Evolutionary conservation across 2,329 filamentous ascomycete species (phyloP), one percentile per base, ranked within the genome.

Genomic region (Fusarium luffae): DNA sequence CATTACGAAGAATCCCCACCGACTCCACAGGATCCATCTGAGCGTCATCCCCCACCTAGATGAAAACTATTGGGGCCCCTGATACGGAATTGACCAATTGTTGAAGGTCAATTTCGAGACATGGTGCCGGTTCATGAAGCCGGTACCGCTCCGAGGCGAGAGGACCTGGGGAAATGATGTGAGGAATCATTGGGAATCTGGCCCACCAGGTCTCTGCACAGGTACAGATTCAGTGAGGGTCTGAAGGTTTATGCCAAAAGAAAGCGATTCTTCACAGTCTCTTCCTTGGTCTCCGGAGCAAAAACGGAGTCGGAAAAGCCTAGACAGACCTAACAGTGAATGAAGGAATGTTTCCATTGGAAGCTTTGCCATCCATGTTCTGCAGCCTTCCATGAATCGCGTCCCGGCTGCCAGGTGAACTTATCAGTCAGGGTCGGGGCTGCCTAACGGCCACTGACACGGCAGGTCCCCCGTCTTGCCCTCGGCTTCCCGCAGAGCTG

Each of bases 1-100:
- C 54, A 74, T 75, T 73, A 75, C 73, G 60, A 74, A 73, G 54
- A 19, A 41, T 58, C 55, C 19, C 70, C 69, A 68, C 71, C 40
- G 59, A 44, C 51, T 60, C 69, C 72, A 67, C 60, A 30, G 27
- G 34, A 57, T 62, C 67, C 71, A 67, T 70, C 58, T 65, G 55
- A 47, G 54, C 62, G 59, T 57, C 56, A 59, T 49, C 57, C 72
- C 71, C 70, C 67, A 57, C 69, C 46, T 18, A 55, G n/a, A n/a
- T 51, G 40, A 40, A 52, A 48, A 50, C 16, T 19, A 63, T 43
- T 56, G 68, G 65, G 57, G 59, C 42, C 62, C 47, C 25, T 54
- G 57, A 50, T 40, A 40, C 37, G 12, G 52, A 21, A 56, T 54
- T 54, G 54, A 19, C 73, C 73, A 75, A 68, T 75, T 32, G 63